Percentiles rank a stretch among this genome's conserved stretches.
Conservation (phyloP, 2,329 filamentous ascomycete species). For the Microcyclosporella mali region DNA sequence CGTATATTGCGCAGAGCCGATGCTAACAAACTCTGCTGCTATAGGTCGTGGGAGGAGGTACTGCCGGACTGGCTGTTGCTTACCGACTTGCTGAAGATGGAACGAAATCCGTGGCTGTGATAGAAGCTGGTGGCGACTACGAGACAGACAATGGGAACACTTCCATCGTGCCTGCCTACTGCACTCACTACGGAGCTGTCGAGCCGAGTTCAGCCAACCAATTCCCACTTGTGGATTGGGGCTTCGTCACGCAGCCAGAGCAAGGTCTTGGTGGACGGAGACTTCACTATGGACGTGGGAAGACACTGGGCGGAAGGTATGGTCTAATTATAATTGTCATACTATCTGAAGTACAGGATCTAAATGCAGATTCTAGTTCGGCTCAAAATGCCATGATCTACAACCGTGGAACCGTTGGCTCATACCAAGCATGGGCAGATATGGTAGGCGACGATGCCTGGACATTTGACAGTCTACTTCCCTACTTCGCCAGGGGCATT, state of each 20-base stretch:
- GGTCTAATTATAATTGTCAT: background rate
- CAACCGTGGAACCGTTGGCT: constrained; percentile 29
- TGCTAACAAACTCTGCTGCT: background rate
- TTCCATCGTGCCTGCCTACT: constrained; percentile 22
- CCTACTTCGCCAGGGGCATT: constrained; percentile 15
- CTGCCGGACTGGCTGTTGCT: constrained; percentile 19
- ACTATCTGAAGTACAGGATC: background rate
- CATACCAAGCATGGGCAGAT: constrained; percentile 33
- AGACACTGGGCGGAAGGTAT: constrained; percentile 23
- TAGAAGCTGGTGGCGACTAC: constrained; percentile 25
- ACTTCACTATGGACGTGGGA: constrained; percentile 24
- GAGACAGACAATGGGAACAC: constrained; percentile 19
- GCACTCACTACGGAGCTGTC: constrained; percentile 6
- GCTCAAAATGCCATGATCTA: constrained; percentile 25
- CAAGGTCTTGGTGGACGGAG: constrained; percentile 5
- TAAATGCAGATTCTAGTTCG: constrained; percentile 9
- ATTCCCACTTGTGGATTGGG: constrained; percentile 17
- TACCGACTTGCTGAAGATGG: constrained; percentile 16
- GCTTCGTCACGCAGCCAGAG: constrained; percentile 10
- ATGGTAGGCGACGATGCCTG: constrained; percentile 32
- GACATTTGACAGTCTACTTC: constrained; percentile 26
- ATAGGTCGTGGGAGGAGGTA: constrained; percentile 4
- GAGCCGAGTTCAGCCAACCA: constrained; percentile 3
- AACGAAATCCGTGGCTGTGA: constrained; percentile 16
- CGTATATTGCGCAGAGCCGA: background rate